A percentile compares a stretch with the other conserved stretches of the same genome.
Conservation (phyloP, 2,329 filamentous ascomycete species). For the Verticillium zaregamsianum region DNA sequence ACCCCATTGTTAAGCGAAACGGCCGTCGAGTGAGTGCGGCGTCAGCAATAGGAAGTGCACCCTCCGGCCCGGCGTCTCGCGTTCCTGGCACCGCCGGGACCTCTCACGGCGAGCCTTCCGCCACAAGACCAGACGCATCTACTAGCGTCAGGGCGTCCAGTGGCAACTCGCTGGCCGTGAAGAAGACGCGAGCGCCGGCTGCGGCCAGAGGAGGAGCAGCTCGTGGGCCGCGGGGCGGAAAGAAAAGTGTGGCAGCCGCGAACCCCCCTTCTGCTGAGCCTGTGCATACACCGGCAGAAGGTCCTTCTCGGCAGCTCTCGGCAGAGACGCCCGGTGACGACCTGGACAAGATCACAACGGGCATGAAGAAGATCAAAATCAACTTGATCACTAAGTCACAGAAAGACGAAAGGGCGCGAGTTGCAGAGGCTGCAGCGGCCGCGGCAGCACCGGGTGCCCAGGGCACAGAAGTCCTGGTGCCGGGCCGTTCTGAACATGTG, state of each 20-base stretch:
- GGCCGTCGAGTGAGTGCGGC: constrained; percentile 47
- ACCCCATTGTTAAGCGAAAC: constrained; percentile 24
- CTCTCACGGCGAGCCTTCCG: background rate
- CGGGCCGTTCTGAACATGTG: background rate
- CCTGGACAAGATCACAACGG: constrained; percentile 51
- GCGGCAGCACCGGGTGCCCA: background rate
- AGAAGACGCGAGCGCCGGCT: constrained; percentile 53
- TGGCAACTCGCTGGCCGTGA: constrained; percentile 40
- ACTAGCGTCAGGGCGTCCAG: constrained; percentile 33
- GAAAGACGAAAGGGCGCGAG: constrained; percentile 45
- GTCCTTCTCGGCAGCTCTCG: constrained; percentile 1
- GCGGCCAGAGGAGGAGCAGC: constrained; percentile 38
- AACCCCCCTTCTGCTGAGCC: constrained; percentile 4
- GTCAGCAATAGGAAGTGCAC: constrained; percentile 25
- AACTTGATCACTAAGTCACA: constrained; percentile 56
- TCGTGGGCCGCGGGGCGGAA: constrained; percentile 27
- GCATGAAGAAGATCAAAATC: constrained; percentile 61
- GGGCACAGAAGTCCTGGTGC: too few relatives aligned
- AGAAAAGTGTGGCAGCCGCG: constrained; percentile 23
- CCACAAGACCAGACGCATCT: constrained; percentile 29
- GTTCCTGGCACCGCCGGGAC: background rate
- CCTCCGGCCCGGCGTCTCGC: background rate
- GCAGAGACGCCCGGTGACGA: constrained; percentile 27
- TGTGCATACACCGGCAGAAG: background rate
- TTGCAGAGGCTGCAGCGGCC: constrained; percentile 10